Evolutionary conservation across 2,329 filamentous ascomycete genomes (phyloP).

Genomic region (Penicillium sp.): DNA sequence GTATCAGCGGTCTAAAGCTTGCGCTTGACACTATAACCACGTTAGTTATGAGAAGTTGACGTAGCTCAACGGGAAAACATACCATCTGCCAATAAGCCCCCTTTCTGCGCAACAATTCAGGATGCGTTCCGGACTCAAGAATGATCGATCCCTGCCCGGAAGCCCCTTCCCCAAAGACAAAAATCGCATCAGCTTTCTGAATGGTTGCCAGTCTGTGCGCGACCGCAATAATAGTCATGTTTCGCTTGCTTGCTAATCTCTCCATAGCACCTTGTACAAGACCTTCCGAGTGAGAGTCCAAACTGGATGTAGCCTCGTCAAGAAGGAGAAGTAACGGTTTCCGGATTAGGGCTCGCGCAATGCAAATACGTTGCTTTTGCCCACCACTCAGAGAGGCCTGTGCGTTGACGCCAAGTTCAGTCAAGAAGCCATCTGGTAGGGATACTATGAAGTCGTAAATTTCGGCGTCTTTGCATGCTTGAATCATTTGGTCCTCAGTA

Average conservation of each 20-base stretch:
- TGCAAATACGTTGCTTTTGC: constrained; percentile 57
- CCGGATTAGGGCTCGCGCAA: constrained; percentile 56
- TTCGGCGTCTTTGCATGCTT: constrained; percentile 53
- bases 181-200: constrained; percentile 8
- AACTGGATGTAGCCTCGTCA: constrained; percentile 59
- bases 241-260: constrained; percentile 56
- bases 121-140: constrained; percentile 44
- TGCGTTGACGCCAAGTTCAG: constrained; percentile 52
- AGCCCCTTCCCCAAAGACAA: constrained; percentile 65
- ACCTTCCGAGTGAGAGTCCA: constrained; percentile 67
- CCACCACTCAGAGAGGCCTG: constrained; percentile 53
- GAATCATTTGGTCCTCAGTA: constrained; percentile 44
- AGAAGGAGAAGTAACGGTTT: constrained; percentile 55
- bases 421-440: constrained; percentile 53
- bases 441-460: constrained; percentile 55
- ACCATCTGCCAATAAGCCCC: constrained; percentile 9
- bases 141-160: constrained; percentile 43
- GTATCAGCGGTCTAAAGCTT: not conserved
- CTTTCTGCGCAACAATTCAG: constrained; percentile 1
- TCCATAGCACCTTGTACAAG: constrained; percentile 70
- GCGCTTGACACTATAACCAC: constrained; percentile 4
- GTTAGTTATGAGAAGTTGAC: not conserved
- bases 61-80: not conserved
- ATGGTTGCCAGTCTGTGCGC: constrained; percentile 6
- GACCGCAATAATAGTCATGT: constrained; percentile 64